A percentile compares a stretch with the other conserved stretches of the same genome.
phyloP scores from a whole-genome alignment of 208 protist species.

The Acanthamoeba lenticulata region DNA sequence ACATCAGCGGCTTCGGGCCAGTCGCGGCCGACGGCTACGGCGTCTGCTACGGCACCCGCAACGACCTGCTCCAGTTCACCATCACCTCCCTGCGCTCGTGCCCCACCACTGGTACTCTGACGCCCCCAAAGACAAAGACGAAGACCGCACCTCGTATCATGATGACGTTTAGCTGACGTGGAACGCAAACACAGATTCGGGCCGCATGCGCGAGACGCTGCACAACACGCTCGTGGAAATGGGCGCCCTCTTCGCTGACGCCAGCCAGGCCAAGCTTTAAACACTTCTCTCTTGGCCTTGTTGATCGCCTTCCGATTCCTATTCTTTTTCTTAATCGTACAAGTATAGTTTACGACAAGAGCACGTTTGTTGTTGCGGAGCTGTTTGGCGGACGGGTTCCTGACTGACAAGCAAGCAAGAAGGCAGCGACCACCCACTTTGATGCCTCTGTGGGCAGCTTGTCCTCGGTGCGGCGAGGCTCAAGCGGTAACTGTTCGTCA shows the following conservation, averaged over 20 bases:
- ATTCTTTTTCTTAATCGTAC: too few relatives aligned
- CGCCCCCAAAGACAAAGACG: background rate
- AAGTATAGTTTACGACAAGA: too few relatives aligned
- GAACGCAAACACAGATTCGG: background rate
- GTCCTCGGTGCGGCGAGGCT: too few relatives aligned
- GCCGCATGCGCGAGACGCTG: background rate
- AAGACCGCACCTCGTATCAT: background rate
- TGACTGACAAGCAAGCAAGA: too few relatives aligned
- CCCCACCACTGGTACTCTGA: background rate
- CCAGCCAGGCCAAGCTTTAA: slow-evolving; percentile 5
- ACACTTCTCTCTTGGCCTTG: too few relatives aligned
- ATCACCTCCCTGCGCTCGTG: slow-evolving; percentile 35
- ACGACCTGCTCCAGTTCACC: slow-evolving; percentile 49
- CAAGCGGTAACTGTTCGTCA: too few relatives aligned
- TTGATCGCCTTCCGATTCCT: too few relatives aligned
- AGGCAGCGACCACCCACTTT: too few relatives aligned
- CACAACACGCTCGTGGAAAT: slow-evolving; percentile 29
- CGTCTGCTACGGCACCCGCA: slow-evolving; percentile 50
- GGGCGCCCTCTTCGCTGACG: background rate
- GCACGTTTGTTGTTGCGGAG: too few relatives aligned
- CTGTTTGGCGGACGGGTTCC: too few relatives aligned
- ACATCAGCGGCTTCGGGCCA: slow-evolving; percentile 23
- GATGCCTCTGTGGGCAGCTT: too few relatives aligned
- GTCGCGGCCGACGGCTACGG: slow-evolving; percentile 4
- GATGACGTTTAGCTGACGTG: background rate